These are phyloP conservation scores for Abeoforma whisleri DNA, from an alignment of 78 protist species.

Conservation along the genomic window DNA sequence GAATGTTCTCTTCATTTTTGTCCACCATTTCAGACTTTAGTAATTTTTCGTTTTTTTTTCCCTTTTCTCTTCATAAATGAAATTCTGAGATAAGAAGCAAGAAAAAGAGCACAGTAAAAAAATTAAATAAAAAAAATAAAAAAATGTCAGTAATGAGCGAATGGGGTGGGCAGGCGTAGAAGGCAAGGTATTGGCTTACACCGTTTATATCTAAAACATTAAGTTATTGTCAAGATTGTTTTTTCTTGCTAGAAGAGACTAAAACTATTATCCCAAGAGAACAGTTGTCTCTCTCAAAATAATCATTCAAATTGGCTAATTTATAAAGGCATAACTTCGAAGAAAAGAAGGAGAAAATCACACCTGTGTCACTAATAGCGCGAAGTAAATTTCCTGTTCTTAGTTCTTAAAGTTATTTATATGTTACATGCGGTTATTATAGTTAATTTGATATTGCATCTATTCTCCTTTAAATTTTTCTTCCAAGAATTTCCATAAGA, in stretches of 20 bases:
- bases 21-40: background rate
- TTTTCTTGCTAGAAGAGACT: no score
- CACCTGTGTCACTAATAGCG: no score
- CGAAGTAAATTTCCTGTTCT: no score
- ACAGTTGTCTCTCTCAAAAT: no score
- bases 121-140: background rate
- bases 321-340: background rate
- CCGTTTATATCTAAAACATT: no score
- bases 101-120: background rate
- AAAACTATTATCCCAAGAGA: no score
- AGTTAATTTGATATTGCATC: no score
- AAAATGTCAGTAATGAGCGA: background rate
- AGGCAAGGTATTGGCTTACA: no score
- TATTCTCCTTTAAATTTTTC: constrained; percentile 22
- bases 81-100: background rate
- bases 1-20: no score
- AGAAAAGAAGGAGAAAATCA: background rate
- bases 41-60: background rate
- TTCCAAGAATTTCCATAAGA: constrained; percentile 60
- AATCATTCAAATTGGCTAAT: background rate
- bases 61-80: background rate
- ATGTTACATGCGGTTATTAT: no score
- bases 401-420: no score
- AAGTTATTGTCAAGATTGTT: no score
- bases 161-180: background rate